Evolutionary conservation across 345 rosid genomes (phyloP).

Genomic region (Linum usitatissimum): DNA sequence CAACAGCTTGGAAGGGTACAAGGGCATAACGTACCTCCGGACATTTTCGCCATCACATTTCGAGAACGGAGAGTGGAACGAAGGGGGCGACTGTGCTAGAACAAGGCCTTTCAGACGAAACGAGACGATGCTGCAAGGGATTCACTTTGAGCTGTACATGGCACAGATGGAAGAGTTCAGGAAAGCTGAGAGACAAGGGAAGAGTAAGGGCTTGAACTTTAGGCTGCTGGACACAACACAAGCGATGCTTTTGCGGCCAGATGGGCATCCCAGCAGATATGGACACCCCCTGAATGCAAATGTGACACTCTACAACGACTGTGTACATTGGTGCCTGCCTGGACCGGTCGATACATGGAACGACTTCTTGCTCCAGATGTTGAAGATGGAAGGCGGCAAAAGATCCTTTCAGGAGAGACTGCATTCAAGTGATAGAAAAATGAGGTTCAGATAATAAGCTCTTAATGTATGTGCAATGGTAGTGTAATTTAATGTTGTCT

Average conservation of each 20-base stretch:
- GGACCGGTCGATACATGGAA: slow-evolving; percentile 80
- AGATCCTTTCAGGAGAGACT: slow-evolving; percentile 21
- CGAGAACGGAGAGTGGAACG: slow-evolving; percentile 67
- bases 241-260: slow-evolving; percentile 54
- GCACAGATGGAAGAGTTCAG: slow-evolving; percentile 63
- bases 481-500: too few relatives aligned
- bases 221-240: slow-evolving; percentile 52
- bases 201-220: slow-evolving; percentile 37
- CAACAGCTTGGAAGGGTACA: slow-evolving; percentile 34
- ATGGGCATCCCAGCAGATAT: slow-evolving; percentile 72
- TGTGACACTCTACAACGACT: slow-evolving; percentile 64
- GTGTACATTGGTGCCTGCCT: slow-evolving; percentile 94
- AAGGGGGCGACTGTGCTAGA: slow-evolving; percentile 70
- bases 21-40: slow-evolving; percentile 52
- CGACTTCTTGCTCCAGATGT: slow-evolving; percentile 70
- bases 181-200: slow-evolving; percentile 46
- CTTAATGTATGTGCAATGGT: too few relatives aligned
- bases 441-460: not conserved
- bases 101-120: slow-evolving; percentile 41
- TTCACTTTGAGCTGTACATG: slow-evolving; percentile 42
- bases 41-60: slow-evolving; percentile 73
- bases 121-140: slow-evolving; percentile 43
- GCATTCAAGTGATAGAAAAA: slow-evolving; percentile 13
- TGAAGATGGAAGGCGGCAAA: slow-evolving; percentile 50
- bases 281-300: slow-evolving; percentile 63